Percentiles rank a stretch among this genome's conserved stretches.
These are phyloP conservation scores for Chloris gayana DNA, from an alignment of 176 grass and related monocot genomes.

Conservation along the genomic window DNA sequence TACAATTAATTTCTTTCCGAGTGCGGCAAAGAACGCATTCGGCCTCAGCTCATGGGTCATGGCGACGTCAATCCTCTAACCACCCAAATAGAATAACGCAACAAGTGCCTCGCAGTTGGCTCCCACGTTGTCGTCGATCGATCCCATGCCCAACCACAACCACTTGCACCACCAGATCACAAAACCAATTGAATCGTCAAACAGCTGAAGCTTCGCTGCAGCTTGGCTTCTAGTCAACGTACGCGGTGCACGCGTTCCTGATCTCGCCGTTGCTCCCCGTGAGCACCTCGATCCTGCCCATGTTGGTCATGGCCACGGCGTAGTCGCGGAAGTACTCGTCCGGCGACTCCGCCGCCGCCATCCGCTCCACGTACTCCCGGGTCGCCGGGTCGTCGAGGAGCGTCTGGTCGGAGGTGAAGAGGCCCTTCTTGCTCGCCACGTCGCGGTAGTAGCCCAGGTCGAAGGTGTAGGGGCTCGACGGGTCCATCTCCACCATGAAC, in stretches of 20 bases:
- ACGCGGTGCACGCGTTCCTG: slow-evolving; percentile 47
- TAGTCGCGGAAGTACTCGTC: slow-evolving; percentile 55
- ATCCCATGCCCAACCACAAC: background rate
- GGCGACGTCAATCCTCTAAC: slow-evolving; percentile 21
- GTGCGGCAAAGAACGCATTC: background rate
- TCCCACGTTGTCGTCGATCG: background rate
- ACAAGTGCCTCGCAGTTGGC: slow-evolving; percentile 28
- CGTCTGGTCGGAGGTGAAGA: slow-evolving; percentile 59
- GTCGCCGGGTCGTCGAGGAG: slow-evolving; percentile 51
- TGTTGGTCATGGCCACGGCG: slow-evolving; percentile 57
- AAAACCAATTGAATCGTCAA: background rate
- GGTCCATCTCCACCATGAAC: slow-evolving; percentile 31
- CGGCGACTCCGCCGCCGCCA: slow-evolving; percentile 45
- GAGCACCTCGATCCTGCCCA: slow-evolving; percentile 62
- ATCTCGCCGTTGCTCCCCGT: slow-evolving; percentile 53
- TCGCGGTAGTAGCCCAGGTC: slow-evolving; percentile 54
- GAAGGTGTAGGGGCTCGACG: slow-evolving; percentile 31
- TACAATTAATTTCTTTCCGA: background rate
- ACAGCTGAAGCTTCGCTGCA: background rate
- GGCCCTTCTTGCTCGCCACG: slow-evolving; percentile 22
- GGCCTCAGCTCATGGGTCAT: background rate
- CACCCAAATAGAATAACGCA: slow-evolving; percentile 16
- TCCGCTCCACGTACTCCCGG: slow-evolving; percentile 47
- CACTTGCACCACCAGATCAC: slow-evolving; percentile 31
- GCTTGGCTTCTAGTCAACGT: slow-evolving; percentile 53